Conservation (phyloP, 2,329 filamentous ascomycete species). For the Fusarium transvaalense region DNA sequence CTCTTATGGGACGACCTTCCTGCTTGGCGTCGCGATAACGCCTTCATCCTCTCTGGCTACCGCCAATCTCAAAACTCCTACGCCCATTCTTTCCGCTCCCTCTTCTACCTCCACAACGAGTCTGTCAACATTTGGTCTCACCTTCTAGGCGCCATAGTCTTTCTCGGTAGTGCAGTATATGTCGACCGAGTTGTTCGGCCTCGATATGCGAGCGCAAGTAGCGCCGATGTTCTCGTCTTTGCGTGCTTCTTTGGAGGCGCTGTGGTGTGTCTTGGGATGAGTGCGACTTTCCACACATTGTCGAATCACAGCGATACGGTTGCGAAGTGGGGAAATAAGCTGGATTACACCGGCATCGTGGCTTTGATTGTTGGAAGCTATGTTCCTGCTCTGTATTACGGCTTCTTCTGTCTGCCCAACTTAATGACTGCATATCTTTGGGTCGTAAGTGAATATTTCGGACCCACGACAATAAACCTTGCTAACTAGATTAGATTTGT, state of each 20-base stretch:
- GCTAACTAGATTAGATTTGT: constrained; percentile 71
- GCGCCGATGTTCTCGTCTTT: constrained; percentile 77
- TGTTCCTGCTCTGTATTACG: constrained; percentile 89
- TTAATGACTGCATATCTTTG: constrained; percentile 79
- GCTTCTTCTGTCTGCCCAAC: constrained; percentile 77
- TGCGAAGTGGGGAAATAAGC: constrained; percentile 86
- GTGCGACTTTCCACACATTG: constrained; percentile 86
- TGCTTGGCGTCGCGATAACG: constrained; percentile 70
- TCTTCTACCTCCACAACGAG: constrained; percentile 71
- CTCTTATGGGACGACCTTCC: constrained; percentile 71
- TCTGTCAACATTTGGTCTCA: constrained; percentile 74
- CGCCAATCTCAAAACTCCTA: constrained; percentile 65
- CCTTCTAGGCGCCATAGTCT: constrained; percentile 73
- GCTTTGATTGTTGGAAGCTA: constrained; percentile 92
- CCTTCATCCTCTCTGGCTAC: constrained; percentile 67
- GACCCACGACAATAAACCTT: neutral
- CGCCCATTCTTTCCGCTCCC: constrained; percentile 58
- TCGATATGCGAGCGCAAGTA: constrained; percentile 73
- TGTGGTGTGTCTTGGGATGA: constrained; percentile 80
- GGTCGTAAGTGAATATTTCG: constrained; percentile 67
- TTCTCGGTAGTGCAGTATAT: constrained; percentile 63
- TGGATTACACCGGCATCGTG: constrained; percentile 96
- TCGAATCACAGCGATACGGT: constrained; percentile 85
- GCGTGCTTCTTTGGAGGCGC: constrained; percentile 83
- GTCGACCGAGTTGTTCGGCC: constrained; percentile 71